Evolutionary conservation across 2,329 filamentous ascomycete species (phyloP).

Genomic region (Diaporthe sp.): DNA sequence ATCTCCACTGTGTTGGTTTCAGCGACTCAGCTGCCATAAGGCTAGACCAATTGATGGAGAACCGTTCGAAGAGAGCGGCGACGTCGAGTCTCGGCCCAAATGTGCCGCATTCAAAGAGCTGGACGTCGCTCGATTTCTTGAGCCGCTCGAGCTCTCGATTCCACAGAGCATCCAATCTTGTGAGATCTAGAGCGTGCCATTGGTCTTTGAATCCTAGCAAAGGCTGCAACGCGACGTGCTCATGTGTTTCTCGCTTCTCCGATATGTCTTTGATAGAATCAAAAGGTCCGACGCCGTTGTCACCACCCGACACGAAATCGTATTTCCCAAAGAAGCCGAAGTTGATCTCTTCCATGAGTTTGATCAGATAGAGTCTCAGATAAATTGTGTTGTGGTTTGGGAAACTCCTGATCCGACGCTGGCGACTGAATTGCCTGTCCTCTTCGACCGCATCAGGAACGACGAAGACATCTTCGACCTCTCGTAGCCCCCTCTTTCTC

Average conservation of each 20-base stretch:
- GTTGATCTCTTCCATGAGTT: slow-evolving; percentile 37
- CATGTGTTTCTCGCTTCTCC: slow-evolving; percentile 15
- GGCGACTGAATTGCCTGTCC: slow-evolving; percentile 13
- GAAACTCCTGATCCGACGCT: not conserved
- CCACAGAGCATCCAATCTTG: slow-evolving; percentile 16
- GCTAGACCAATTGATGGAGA: slow-evolving; percentile 41
- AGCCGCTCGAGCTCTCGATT: not conserved
- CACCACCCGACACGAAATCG: not conserved
- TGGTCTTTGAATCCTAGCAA: slow-evolving; percentile 18
- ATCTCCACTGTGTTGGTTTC: slow-evolving; percentile 34
- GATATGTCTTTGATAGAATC: slow-evolving; percentile 2
- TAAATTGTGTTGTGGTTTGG: slow-evolving; percentile 10
- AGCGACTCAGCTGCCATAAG: slow-evolving; percentile 34
- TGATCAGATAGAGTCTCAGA: slow-evolving; percentile 26
- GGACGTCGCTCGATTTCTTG: not conserved
- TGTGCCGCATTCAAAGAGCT: slow-evolving; percentile 24
- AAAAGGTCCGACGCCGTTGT: slow-evolving; percentile 8
- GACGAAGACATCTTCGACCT: slow-evolving; percentile 32
- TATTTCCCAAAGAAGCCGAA: slow-evolving; percentile 1
- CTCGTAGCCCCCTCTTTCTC: slow-evolving; percentile 32
- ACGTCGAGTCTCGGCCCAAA: slow-evolving; percentile 4
- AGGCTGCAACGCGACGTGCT: slow-evolving; percentile 33
- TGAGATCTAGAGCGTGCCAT: slow-evolving; percentile 37
- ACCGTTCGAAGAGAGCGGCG: slow-evolving; percentile 35
- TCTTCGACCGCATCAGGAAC: slow-evolving; percentile 28